A percentile compares a stretch with the other conserved stretches of the same genome.
These are phyloP conservation scores for Argentina anserina DNA, from an alignment of 306 rosid genomes.

Conservation along the genomic window DNA sequence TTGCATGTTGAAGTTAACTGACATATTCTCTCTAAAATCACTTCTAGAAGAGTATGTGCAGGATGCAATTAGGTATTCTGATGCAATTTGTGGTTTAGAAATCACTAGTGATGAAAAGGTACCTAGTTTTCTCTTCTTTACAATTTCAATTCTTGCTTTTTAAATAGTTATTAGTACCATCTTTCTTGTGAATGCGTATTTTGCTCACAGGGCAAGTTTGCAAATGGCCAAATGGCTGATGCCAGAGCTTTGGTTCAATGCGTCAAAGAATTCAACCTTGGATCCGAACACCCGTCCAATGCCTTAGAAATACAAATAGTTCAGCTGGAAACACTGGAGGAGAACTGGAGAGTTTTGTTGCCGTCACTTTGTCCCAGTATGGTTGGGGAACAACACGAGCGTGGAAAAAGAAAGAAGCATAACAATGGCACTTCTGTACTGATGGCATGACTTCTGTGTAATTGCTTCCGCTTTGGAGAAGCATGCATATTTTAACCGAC, in stretches of 20 bases:
- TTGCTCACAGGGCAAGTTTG: constrained; percentile 30
- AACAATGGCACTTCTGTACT: background rate
- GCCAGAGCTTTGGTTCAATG: constrained; percentile 26
- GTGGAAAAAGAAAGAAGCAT: background rate
- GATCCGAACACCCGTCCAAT: constrained; percentile 18
- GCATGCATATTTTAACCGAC: background rate
- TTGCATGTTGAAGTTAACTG: constrained; percentile 41
- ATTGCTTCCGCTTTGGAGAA: background rate
- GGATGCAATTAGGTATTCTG: background rate
- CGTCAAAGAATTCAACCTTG: constrained; percentile 40
- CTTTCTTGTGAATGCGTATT: background rate
- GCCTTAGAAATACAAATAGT: constrained; percentile 25
- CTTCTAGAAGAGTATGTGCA: constrained; percentile 24
- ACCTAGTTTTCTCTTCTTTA: background rate
- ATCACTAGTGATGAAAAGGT: constrained; percentile 20
- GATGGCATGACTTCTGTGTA: background rate
- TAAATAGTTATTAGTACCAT: background rate
- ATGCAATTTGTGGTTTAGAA: background rate
- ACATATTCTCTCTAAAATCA: constrained; percentile 33
- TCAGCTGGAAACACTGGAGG: constrained; percentile 25
- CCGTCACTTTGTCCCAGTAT: background rate
- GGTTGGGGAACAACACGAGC: background rate
- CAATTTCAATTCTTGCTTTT: background rate
- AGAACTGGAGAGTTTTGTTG: background rate
- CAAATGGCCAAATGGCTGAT: constrained; percentile 28